Conservation (phyloP, 208 protist species). For the Crithidia acanthocephali region DNA sequence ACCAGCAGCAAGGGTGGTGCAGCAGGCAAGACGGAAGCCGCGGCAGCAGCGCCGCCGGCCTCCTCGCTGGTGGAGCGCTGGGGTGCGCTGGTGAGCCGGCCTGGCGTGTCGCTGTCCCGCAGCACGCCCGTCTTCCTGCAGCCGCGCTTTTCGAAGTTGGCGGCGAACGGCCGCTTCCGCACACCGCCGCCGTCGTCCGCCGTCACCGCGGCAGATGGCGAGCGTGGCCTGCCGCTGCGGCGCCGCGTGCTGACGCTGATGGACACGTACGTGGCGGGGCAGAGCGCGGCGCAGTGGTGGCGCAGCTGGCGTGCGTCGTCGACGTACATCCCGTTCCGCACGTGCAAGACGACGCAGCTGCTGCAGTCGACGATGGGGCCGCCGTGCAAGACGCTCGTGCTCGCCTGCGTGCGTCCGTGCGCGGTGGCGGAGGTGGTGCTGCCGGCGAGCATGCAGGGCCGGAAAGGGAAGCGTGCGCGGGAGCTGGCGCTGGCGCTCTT, state of each 20-base stretch:
- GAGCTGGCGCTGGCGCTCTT: slow-evolving; percentile 25
- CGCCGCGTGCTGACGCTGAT: slow-evolving; percentile 28
- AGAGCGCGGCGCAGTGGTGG: slow-evolving; percentile 31
- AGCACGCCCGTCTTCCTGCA: slow-evolving; percentile 32
- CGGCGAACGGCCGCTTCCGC: slow-evolving; percentile 5
- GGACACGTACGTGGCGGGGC: slow-evolving; percentile 24
- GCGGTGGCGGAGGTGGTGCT: slow-evolving; percentile 37
- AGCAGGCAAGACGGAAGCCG: not conserved
- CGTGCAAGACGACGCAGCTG: slow-evolving; percentile 80
- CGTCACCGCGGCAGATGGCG: not conserved
- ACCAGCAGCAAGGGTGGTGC: not conserved
- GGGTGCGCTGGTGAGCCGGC: slow-evolving; percentile 25
- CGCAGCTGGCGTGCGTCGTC: slow-evolving; percentile 22
- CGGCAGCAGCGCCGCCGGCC: not conserved
- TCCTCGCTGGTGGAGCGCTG: slow-evolving; percentile 42
- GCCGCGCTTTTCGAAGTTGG: slow-evolving; percentile 23
- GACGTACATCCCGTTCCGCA: slow-evolving; percentile 63
- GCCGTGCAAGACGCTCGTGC: slow-evolving; percentile 63
- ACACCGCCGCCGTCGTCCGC: not conserved
- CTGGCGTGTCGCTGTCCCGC: slow-evolving; percentile 28
- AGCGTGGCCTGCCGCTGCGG: slow-evolving; percentile 25
- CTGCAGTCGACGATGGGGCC: slow-evolving; percentile 67
- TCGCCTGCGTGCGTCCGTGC: slow-evolving; percentile 80
- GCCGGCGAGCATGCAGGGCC: slow-evolving; percentile 24
- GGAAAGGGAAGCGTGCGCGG: slow-evolving; percentile 12